Base-by-base conservation (phyloP, 768 basidiomycete genomes). In the Myochromella boudieri region DNA sequence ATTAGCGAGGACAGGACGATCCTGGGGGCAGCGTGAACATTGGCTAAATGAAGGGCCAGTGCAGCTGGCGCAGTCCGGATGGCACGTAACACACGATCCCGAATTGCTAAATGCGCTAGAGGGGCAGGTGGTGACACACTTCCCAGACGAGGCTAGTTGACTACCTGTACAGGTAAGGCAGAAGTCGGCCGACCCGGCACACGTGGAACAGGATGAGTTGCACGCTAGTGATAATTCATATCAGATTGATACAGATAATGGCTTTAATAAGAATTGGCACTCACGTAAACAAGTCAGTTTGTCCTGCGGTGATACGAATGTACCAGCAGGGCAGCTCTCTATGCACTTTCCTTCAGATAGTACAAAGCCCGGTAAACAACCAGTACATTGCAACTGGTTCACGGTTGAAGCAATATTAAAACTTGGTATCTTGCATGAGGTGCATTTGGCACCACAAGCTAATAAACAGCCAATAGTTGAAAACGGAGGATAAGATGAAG, bases 381-480 rank as follows among this genome's bases (percentile, higher is more conserved):
- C 80, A 7, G 82, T 87, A 62, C 91, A 93, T 52, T 90, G 81
- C 17, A 84, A 71, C 49, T 87, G 73, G 31, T 74, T 66, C 31
- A 83, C 69, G 0, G 81, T 82, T 6, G 89, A 90, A 1, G 77
- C 77, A 9, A 75, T 71, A 42, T 59, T 83, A 58, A 93, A 93
- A 51, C 74, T 77, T 2, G 85, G 74, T 52, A 90, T 89, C 46
- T 76, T 68, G 66, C 91, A 94, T 5, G 79, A 72, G 1, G 82
- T 84, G 60, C 91, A 95, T 62, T 87, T 87, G 2, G 86, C 71
- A 6, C 91, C 91, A 61, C 93, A 93, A 45, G 78, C 90, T 93
- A 53, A 25, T 51, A 43, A 47, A 32, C 46, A 22, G 18, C 43
- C 45, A 40, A 48, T 36, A 53, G 24, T 43, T 31, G 21, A 50